A percentile compares a stretch with the other conserved stretches of the same genome.
phyloP scores from a whole-genome alignment of 1,284 basidiomycete genomes.

The Trichosporon asahii region DNA sequence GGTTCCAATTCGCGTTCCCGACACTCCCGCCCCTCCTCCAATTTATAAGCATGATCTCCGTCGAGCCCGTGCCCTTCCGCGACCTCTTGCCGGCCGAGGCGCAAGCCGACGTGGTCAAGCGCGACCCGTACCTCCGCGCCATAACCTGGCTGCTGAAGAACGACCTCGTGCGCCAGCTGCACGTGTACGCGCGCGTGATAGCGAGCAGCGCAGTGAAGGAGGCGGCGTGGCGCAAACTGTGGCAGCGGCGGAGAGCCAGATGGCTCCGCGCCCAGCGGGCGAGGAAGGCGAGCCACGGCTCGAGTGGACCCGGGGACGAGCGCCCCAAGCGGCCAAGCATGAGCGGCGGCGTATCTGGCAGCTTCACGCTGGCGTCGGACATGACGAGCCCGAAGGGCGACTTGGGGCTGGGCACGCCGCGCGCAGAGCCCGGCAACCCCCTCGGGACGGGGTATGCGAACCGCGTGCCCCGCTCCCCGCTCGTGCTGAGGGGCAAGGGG shows the following conservation, averaged over 20 bases:
- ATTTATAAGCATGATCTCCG: constrained; percentile 69
- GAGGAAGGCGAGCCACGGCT: constrained; percentile 11
- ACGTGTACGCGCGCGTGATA: constrained; percentile 78
- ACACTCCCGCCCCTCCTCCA: constrained; percentile 67
- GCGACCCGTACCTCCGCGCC: constrained; percentile 72
- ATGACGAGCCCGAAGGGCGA: not conserved
- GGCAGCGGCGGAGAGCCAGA: constrained; percentile 35
- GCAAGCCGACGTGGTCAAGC: constrained; percentile 31
- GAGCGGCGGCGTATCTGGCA: not conserved
- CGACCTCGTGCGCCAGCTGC: constrained; percentile 78
- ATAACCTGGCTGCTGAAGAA: constrained; percentile 89
- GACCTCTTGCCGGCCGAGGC: constrained; percentile 37
- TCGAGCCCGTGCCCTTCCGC: constrained; percentile 63
- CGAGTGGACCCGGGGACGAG: not conserved
- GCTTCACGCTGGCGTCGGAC: not conserved
- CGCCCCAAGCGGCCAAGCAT: not conserved
- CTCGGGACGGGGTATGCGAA: constrained; percentile 14
- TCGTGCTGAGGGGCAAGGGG: constrained; percentile 4
- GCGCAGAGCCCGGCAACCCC: not conserved
- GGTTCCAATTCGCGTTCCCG: constrained; percentile 68
- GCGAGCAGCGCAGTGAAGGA: constrained; percentile 74
- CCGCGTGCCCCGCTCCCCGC: constrained; percentile 18
- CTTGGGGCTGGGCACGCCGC: not conserved
- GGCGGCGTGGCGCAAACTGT: constrained; percentile 47
- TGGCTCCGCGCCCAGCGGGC: constrained; percentile 33